Evolutionary conservation across 2,329 filamentous ascomycete species (phyloP).

Genomic region (Cladosporium phlei): DNA sequence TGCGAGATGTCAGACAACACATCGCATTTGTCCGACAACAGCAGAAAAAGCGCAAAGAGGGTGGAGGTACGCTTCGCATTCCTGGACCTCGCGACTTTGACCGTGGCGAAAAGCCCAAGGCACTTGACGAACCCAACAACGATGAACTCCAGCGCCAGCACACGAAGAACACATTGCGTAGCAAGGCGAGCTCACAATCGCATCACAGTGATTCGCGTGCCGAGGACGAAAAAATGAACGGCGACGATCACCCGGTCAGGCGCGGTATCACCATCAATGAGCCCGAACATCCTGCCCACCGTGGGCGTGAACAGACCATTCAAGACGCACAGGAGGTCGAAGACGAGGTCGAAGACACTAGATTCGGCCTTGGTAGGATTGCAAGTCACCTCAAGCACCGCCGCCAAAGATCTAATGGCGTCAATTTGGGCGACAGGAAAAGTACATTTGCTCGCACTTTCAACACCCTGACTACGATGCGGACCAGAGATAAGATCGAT

Average conservation of each 20-base stretch:
- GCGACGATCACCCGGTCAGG: slow-evolving; percentile 38
- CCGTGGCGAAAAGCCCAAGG: slow-evolving; percentile 66
- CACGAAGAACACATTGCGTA: slow-evolving; percentile 24
- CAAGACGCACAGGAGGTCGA: slow-evolving; percentile 17
- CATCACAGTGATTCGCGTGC: slow-evolving; percentile 19
- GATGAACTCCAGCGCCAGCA: slow-evolving; percentile 26
- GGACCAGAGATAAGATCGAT: slow-evolving; percentile 44
- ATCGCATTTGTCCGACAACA: slow-evolving; percentile 86
- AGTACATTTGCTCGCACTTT: slow-evolving; percentile 46
- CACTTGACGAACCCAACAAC: slow-evolving; percentile 47
- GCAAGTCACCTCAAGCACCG: slow-evolving; percentile 15
- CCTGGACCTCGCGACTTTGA: slow-evolving; percentile 90
- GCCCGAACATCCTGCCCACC: slow-evolving; percentile 45
- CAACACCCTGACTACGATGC: slow-evolving; percentile 51
- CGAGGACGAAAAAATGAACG: slow-evolving; percentile 29
- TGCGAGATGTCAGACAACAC: slow-evolving; percentile 59
- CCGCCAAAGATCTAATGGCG: slow-evolving; percentile 14
- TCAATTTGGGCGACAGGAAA: slow-evolving; percentile 14
- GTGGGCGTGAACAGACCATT: slow-evolving; percentile 18
- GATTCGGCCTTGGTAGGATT: slow-evolving; percentile 10
- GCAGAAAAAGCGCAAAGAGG: slow-evolving; percentile 57
- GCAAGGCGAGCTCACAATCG: slow-evolving; percentile 17
- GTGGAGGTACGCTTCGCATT: slow-evolving; percentile 74
- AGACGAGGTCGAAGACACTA: background rate
- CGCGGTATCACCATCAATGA: slow-evolving; percentile 65